phyloP scores from a whole-genome alignment of 2,329 filamentous ascomycete genomes.

The Sclerotinia sclerotiorum region DNA sequence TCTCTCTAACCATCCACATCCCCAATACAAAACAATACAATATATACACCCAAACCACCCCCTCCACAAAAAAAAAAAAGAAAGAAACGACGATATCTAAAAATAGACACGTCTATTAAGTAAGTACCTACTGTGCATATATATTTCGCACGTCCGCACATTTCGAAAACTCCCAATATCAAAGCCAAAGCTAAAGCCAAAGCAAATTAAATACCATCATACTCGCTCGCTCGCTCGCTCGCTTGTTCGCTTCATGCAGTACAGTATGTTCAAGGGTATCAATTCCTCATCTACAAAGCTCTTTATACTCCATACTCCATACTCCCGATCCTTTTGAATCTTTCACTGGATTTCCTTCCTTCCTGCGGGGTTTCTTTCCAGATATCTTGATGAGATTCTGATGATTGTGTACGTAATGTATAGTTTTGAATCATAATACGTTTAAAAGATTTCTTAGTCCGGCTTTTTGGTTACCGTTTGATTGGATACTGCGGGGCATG shows the following conservation, averaged over 20 bases:
- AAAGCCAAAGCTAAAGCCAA: not conserved
- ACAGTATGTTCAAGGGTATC: not conserved
- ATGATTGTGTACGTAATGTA: not conserved
- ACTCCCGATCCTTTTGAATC: not conserved
- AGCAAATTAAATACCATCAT: not conserved
- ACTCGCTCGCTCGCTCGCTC: not conserved
- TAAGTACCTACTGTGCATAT: not conserved
- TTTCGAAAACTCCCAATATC: not conserved
- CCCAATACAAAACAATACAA: not conserved
- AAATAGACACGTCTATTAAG: not conserved
- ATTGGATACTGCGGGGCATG: conserved; percentile 31
- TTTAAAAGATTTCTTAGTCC: conserved; percentile 31
- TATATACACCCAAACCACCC: not conserved
- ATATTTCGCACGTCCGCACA: not conserved
- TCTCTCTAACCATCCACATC: not conserved
- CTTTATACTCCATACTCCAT: not conserved
- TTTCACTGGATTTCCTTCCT: not conserved
- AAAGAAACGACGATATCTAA: too few species aligned
- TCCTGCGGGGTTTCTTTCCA: not conserved
- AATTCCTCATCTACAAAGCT: not conserved
- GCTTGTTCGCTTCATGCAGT: not conserved
- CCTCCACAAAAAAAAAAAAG: too few species aligned
- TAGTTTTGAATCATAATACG: conserved; percentile 24
- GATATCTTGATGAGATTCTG: not conserved
- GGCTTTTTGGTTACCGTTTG: conserved; percentile 25